phyloP scores from a whole-genome alignment of 2,329 filamentous ascomycete species.

The Penicillium oxalicum region DNA sequence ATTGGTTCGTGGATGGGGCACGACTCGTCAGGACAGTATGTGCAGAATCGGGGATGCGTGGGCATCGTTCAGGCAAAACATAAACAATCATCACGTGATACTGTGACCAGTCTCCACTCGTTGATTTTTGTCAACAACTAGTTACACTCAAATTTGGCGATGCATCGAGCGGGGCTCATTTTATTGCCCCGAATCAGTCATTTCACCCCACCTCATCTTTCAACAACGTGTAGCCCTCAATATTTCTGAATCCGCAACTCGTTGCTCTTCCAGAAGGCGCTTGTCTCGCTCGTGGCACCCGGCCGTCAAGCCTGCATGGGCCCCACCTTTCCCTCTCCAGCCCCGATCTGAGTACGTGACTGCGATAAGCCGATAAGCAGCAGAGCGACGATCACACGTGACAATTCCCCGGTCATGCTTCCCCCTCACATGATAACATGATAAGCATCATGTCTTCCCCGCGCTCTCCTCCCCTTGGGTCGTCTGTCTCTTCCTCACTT shows the following conservation, averaged over 20 bases:
- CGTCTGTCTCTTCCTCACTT: not conserved
- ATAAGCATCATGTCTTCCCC: slow-evolving; percentile 9
- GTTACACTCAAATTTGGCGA: too few species aligned
- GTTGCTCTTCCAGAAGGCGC: too few species aligned
- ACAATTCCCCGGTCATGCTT: slow-evolving; percentile 5
- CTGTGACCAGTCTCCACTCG: not conserved
- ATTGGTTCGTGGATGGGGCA: slow-evolving; percentile 2
- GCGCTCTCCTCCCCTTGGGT: slow-evolving; percentile 7
- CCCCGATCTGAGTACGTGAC: not conserved
- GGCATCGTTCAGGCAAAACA: slow-evolving; percentile 14
- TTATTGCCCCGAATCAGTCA: too few species aligned
- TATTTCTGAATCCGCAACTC: too few species aligned
- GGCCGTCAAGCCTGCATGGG: not conserved
- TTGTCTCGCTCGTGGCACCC: not conserved
- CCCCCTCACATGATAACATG: slow-evolving; percentile 18
- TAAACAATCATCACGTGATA: slow-evolving; percentile 23
- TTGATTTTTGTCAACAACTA: too few species aligned
- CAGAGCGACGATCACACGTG: not conserved
- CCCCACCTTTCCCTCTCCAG: not conserved
- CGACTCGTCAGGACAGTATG: slow-evolving; percentile 1
- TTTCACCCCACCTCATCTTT: too few species aligned
- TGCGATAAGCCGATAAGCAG: not conserved
- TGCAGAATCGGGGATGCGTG: slow-evolving; percentile 4
- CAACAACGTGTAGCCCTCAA: too few species aligned
- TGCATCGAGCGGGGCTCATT: too few species aligned